Evolutionary conservation across 169 alveolate species (phyloP), one percentile per base, ranked within the genome.

Genomic region (Blepharisma undulans): DNA sequence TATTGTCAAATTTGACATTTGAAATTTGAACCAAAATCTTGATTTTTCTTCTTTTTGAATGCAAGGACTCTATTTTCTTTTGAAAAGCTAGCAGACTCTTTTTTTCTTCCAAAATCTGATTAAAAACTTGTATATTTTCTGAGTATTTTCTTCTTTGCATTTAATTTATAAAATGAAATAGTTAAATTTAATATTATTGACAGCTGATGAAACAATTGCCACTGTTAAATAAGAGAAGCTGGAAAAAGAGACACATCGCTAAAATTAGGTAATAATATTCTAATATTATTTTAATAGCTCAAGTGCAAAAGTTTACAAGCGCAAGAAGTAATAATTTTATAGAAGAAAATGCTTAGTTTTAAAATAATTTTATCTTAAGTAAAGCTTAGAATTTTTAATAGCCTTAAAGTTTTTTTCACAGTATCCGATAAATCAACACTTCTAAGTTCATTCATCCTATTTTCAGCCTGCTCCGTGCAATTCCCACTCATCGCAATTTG

Each of bases 361-460:
- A n/a, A n/a, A n/a, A n/a, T n/a, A n/a, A n/a, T n/a, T n/a, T n/a
- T n/a, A n/a, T n/a, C n/a, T 89, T 90, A 90, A 66, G 90, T 90
- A 89, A 94, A 94, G 21, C 93, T 21, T 4, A 94, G 85, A 8
- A 94, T 48, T 32, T 94, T 89, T 3, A 86, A n/a, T 34, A 94
- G 76, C 81, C 95, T 90, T 19, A 94, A 88, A 32, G 88, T 76
- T 89, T 90, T 92, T 91, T 84, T 87, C 36, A 94, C 90, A 72
- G 95, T 94, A 27, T 94, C 94, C 7, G 90, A 85, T 78, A 94
- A 91, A 16, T 93, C 91, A 27, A 94, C 91, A 66, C 87, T 76
- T 18, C 25, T 78, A 61, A 76, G 78, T 36, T 87, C 72, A 25
- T 86, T 8, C 77, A 85, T 84, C 61, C 96, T 66, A 16, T 94